A percentile compares a stretch with the other conserved stretches of the same genome.
Conservation (phyloP, 108 stramenopile species). For the Fragilaria radians region DNA sequence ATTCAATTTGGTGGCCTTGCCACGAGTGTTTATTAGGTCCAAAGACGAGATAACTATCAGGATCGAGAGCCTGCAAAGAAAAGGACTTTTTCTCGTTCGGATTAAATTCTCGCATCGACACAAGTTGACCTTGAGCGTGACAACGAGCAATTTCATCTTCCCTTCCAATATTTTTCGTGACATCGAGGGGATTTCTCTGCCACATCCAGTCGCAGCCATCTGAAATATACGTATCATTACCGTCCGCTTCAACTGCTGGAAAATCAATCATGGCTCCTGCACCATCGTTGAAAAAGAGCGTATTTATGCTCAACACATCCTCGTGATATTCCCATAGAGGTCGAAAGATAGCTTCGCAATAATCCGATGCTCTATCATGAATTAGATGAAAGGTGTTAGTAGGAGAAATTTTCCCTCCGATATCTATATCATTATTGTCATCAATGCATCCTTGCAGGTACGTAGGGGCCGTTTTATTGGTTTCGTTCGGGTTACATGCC, state of each 20-base stretch:
- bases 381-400: slow-evolving; percentile 16
- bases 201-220: slow-evolving; percentile 60
- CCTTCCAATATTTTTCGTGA: slow-evolving; percentile 22
- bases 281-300: slow-evolving; percentile 43
- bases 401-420: slow-evolving; percentile 33
- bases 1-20: slow-evolving; percentile 13
- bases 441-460: slow-evolving; percentile 36
- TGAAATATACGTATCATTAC: slow-evolving; percentile 17
- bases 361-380: slow-evolving; percentile 24
- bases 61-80: slow-evolving; percentile 33
- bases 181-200: slow-evolving; percentile 14
- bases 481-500: slow-evolving; percentile 44
- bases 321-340: slow-evolving; percentile 39
- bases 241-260: slow-evolving; percentile 18
- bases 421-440: slow-evolving; percentile 32
- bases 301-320: slow-evolving; percentile 14
- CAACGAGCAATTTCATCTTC: slow-evolving; percentile 31
- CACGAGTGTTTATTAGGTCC: slow-evolving; percentile 31
- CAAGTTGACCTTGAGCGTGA: slow-evolving; percentile 26
- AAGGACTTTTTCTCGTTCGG: slow-evolving; percentile 50
- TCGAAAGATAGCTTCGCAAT: slow-evolving; percentile 39
- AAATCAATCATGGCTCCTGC: slow-evolving; percentile 33
- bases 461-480: slow-evolving; percentile 19
- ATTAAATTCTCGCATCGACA: slow-evolving; percentile 35
- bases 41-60: slow-evolving; percentile 13